Evolutionary conservation across 305 asterid genomes (phyloP).

Genomic region (Fraxinus floribunda): DNA sequence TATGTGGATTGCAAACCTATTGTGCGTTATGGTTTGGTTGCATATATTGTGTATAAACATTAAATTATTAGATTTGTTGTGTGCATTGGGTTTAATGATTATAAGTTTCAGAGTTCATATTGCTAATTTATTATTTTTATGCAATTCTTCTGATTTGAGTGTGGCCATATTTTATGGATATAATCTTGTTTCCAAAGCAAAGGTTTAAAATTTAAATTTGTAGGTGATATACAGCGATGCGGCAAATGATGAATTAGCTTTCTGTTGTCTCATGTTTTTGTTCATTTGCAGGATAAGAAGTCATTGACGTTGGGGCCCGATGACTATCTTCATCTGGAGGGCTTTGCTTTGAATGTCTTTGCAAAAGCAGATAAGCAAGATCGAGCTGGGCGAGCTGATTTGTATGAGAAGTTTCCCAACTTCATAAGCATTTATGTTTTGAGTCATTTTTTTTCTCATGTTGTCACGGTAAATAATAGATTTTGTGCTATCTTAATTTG

Average conservation of each 20-base stretch:
- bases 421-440: constrained; percentile 16
- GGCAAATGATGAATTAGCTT: neutral
- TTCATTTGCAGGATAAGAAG: constrained; percentile 75
- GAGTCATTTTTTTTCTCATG: neutral
- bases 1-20: neutral
- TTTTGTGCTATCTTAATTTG: neutral
- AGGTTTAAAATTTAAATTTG: neutral
- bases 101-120: neutral
- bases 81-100: neutral
- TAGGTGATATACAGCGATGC: neutral
- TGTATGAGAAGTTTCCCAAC: constrained; percentile 45
- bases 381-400: constrained; percentile 82
- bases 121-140: neutral
- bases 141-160: neutral
- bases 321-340: constrained; percentile 80
- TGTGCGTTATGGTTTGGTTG: neutral
- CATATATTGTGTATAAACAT: neutral
- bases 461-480: constrained; percentile 1
- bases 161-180: neutral
- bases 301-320: constrained; percentile 75
- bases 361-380: constrained; percentile 96
- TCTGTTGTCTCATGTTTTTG: neutral
- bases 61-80: neutral
- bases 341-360: constrained; percentile 83
- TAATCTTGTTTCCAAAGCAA: neutral